Base-by-base conservation (phyloP, 1,284 basidiomycete species). In the Cutaneotrichosporon arboriforme region DNA sequence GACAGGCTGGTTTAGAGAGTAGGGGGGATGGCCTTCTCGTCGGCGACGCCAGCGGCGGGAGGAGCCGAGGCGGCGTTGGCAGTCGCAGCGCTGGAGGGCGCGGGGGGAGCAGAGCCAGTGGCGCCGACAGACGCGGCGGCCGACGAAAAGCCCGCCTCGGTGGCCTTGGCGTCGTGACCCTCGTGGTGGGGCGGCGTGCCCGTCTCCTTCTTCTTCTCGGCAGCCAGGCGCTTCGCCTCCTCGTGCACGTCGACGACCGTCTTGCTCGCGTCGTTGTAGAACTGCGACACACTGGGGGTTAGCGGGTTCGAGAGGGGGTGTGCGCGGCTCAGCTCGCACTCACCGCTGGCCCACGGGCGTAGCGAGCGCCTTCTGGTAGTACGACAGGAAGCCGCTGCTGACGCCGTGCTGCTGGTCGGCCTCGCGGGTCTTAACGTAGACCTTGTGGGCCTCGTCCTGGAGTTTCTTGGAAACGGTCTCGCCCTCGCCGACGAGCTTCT, bases 341-440 rank as follows among this genome's bases (percentile, higher is more conserved):
- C 59, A 73, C 69, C 82, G 85, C 76, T 85, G 81, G n/a, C 90
- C 91, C 23, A 85, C 74, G 1, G 86, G 82, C 20, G 87, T 89
- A 23, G 79, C 44, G 31, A 93, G 77, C 3, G 88, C 89, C 64
- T 81, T 84, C 33, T 77, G 59, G 74, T 93, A 94, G 74, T 92
- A 93, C 61, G 86, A 85, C 42, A 76, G 73, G 7, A 88, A 87
- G 49, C 76, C 78, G 75, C 85, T 85, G 34, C 80, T 77, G 65
- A 84, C 80, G 17, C 89, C 88, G 65, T 83, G 84, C 77, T 90
- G 82, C 73, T 91, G 84, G 69, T 93, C 88, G 47, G 90, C 77
- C 52, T 83, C 79, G 70, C 79, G 84, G 5, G 85, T 85, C 75
- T 86, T 81, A 69, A 83, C 78, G 42, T 77, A 79, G 41, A 88